Base-by-base conservation (phyloP, 1,284 basidiomycete genomes). In the Hypsizygus ulmarius region DNA sequence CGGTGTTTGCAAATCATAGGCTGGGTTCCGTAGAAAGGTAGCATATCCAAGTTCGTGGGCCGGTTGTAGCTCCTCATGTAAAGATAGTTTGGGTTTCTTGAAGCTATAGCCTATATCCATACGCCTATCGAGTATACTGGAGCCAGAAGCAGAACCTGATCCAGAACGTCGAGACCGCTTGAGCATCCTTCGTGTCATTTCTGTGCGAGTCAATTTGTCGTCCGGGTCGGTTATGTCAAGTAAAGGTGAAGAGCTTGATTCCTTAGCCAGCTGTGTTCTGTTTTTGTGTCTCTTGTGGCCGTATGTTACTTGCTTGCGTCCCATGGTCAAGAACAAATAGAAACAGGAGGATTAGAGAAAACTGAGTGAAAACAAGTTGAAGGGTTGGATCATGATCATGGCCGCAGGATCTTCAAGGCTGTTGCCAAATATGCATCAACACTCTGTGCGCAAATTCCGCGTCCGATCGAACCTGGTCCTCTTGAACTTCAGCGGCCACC, bases 281-380 rank as follows among this genome's bases (percentile, higher is more conserved):
- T 53, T 57, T 37, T 56, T 53, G n/a, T 43, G 52, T 37, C 55
- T 49, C 50, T 54, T 63, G 25, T 50, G 61, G 39, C 59, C 59
- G 52, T 63, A 63, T 18, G 61, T 64, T 32, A 58, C 49, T 18
- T 55, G 54, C 50, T 60, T 63, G 12, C 60, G 55, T 33, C 45
- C 43, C 56, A 59, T 59, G 27, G 32, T n/a, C 25, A 8, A 18
- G 9, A 30, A 42, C 4, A 3, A 34, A 10, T 34, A 15, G 32
- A 4, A 34, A 3, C 11, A 34, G 12, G 32, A 34, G 32, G n/a
- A 34, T 7, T 3, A 25, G 21, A 25, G 21, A 25, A 25, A 25
- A 25, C 21, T 25, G 21, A 25, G 21, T 3, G 21, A 3, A 25
- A 25, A 25, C 21, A 25, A 25, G 21, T 25, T 25, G 21, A 7